Evolutionary conservation across 257 asterid genomes (phyloP), one percentile per base, ranked within the genome.

Genomic region (Phtheirospermum japonicum): DNA sequence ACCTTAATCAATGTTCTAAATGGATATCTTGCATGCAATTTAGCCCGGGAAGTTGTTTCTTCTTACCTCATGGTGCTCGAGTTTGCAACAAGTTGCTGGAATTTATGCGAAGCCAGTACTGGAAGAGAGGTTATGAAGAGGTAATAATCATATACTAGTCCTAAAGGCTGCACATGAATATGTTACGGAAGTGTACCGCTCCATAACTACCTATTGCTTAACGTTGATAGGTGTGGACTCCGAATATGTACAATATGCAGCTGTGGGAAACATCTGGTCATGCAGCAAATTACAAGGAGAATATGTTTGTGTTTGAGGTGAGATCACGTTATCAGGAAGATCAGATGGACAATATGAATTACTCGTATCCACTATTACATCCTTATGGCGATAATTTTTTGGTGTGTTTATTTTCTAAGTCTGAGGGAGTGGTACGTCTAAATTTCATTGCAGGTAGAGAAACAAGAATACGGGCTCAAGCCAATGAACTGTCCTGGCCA

Each of bases 401-500:
- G 48, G 18, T 72, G 37, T 54, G n/a, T 58, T 37, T 57, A 65
- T 67, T 20, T 26, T 56, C 57, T 57, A 23, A 60, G 16, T 54
- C 33, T 67, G 64, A 63, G 70, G 64, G 31, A 31, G 61, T 31
- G 64, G 37, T 18, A n/a, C 56, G 46, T 66, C 39, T 73, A 66
- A 46, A 54, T 65, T 66, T 32, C 65, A 56, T 50, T 75, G 80
- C 86, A 93, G 99, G 79, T 93, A 31, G 99, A 93, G 75, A 86
- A 87, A 65, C 99, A 87, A 79, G 95, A 93, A 68, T 93, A 89
- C 70, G 97, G 99, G 56, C 87, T 93, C 71, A 89, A 93, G 85
- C 99, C 99, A 60, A 93, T 93, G 99, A 93, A 93, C 73, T 93
- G 97, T 74, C 97, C 99, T 16, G 99, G 99, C 64, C 99, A 93